Evolutionary conservation across 1,284 basidiomycete species (phyloP).

Genomic region (Irpex sp.): DNA sequence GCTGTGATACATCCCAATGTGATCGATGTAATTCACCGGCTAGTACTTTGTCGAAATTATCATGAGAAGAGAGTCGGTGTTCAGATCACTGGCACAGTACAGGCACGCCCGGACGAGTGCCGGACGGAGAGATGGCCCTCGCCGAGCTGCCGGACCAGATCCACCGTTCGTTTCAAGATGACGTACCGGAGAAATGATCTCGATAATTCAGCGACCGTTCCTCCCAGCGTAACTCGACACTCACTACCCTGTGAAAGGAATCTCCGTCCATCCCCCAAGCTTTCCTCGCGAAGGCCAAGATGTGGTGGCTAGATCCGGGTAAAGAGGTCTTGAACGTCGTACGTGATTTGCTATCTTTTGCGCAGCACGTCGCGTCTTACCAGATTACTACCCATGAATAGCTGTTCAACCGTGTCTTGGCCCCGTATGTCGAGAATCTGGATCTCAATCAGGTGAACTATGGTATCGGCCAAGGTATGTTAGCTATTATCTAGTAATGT

Average conservation of each 20-base stretch:
- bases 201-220: background rate
- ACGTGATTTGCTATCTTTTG: conserved; percentile 16
- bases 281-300: conserved; percentile 27
- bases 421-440: conserved; percentile 95
- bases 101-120: background rate
- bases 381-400: conserved; percentile 24
- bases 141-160: background rate
- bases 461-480: conserved; percentile 85
- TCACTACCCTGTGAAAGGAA: too few species aligned
- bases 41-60: too few species aligned
- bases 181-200: background rate
- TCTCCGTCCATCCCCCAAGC: background rate
- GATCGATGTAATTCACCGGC: too few species aligned
- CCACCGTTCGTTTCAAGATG: background rate
- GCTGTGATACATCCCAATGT: too few species aligned
- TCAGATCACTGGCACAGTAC: background rate
- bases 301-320: conserved; percentile 81
- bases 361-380: background rate
- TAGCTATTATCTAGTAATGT: background rate
- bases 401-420: conserved; percentile 91
- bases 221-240: background rate
- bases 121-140: background rate
- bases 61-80: too few species aligned
- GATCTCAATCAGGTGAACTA: conserved; percentile 95
- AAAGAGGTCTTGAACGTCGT: conserved; percentile 78